Evolutionary conservation across 2,329 filamentous ascomycete genomes (phyloP).

Genomic region (Zalaria sp.): DNA sequence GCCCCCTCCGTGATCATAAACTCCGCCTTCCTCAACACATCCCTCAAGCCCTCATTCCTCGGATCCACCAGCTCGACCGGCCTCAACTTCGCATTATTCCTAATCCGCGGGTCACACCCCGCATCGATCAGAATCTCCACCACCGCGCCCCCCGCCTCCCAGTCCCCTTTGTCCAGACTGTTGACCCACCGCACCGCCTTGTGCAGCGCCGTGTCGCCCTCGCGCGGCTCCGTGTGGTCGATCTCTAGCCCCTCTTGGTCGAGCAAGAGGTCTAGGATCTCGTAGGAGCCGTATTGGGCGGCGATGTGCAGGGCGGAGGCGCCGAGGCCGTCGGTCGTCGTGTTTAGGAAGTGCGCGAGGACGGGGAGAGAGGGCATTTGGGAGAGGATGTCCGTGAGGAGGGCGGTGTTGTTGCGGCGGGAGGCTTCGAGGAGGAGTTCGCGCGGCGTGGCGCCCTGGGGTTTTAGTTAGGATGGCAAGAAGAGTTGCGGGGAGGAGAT

Average conservation of each 20-base stretch:
- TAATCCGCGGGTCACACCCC: slow-evolving; percentile 48
- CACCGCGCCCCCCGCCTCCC: slow-evolving; percentile 50
- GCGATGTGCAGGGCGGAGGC: slow-evolving; percentile 85
- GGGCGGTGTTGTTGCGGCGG: slow-evolving; percentile 79
- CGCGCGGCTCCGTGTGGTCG: slow-evolving; percentile 57
- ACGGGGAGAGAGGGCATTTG: slow-evolving; percentile 40
- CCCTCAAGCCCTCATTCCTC: slow-evolving; percentile 45
- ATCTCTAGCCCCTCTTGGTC: slow-evolving; percentile 78
- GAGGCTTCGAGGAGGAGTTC: slow-evolving; percentile 88
- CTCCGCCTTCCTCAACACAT: slow-evolving; percentile 56
- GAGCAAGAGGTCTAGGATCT: slow-evolving; percentile 67
- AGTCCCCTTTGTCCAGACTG: slow-evolving; percentile 46
- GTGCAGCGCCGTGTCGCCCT: slow-evolving; percentile 69
- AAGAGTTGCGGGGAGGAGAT: not conserved
- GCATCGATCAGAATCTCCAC: slow-evolving; percentile 74
- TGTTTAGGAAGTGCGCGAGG: slow-evolving; percentile 69
- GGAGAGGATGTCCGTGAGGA: slow-evolving; percentile 62
- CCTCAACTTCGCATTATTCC: slow-evolving; percentile 61
- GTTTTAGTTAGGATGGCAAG: not conserved
- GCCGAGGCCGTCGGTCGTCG: slow-evolving; percentile 70
- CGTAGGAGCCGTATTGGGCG: slow-evolving; percentile 72
- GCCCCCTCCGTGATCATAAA: slow-evolving; percentile 39
- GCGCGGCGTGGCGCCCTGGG: slow-evolving; percentile 57
- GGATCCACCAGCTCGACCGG: slow-evolving; percentile 62
- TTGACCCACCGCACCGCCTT: slow-evolving; percentile 66